phyloP scores from a whole-genome alignment of 768 basidiomycete species.

The Saitozyma sp. region DNA sequence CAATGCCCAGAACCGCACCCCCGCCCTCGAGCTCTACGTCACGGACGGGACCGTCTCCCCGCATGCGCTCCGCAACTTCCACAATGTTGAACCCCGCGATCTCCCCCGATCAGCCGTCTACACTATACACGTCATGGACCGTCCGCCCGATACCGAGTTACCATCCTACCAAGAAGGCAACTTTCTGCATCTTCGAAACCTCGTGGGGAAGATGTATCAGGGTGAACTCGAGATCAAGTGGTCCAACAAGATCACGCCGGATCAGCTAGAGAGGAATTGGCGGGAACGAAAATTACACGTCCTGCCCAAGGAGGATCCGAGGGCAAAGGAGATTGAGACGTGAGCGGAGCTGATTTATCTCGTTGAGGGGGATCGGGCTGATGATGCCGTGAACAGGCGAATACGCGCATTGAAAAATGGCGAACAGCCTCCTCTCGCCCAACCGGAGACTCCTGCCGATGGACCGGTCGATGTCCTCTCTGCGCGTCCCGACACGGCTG shows the following conservation, averaged over 20 bases:
- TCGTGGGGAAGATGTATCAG: conserved; percentile 25
- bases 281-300: conserved; percentile 2
- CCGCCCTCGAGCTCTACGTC: conserved; percentile 32
- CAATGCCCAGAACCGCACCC: conserved; percentile 3
- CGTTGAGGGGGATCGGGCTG: not conserved
- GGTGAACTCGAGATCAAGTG: conserved; percentile 33
- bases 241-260: conserved; percentile 26
- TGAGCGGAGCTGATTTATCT: too few species aligned
- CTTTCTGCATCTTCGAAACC: conserved; percentile 22
- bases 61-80: conserved; percentile 21
- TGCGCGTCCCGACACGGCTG: not conserved
- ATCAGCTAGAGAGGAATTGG: conserved; percentile 24
- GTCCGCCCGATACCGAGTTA: conserved; percentile 10
- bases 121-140: conserved; percentile 22
- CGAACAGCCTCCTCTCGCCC: not conserved
- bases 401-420: conserved; percentile 23
- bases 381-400: conserved; percentile 15
- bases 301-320: conserved; percentile 17
- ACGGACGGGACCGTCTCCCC: conserved; percentile 34
- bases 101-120: conserved; percentile 24
- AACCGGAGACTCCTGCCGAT: not conserved
- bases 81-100: conserved; percentile 11
- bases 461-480: not conserved
- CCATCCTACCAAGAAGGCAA: conserved; percentile 19
- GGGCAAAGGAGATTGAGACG: conserved; percentile 27